Conservation (phyloP, 805 yeast species). For the Spathaspora arborariae region DNA sequence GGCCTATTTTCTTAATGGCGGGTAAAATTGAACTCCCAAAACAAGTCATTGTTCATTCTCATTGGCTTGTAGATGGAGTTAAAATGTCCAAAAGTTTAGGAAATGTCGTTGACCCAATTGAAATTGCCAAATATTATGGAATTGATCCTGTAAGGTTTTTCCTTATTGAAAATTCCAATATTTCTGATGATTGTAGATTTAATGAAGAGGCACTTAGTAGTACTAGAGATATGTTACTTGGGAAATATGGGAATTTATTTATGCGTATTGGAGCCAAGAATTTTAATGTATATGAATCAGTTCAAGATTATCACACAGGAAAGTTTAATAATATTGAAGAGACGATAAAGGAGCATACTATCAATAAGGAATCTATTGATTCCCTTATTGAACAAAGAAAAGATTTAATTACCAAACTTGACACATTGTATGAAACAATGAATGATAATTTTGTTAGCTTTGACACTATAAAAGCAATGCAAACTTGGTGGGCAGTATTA, state of each 20-base stretch:
- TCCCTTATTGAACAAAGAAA: conserved; percentile 13
- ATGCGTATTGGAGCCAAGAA: conserved; percentile 70
- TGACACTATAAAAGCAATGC: conserved; percentile 54
- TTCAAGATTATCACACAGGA: conserved; percentile 19
- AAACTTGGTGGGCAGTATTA: conserved; percentile 55
- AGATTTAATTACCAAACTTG: conserved; percentile 27
- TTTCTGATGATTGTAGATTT: conserved; percentile 79
- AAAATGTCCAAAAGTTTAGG: conserved; percentile 95
- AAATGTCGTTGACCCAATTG: conserved; percentile 88
- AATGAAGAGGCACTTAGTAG: conserved; percentile 50
- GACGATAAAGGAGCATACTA: conserved; percentile 12
- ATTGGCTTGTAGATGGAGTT: conserved; percentile 85
- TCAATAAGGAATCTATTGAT: conserved; percentile 9
- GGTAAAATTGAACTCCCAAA: conserved; percentile 69
- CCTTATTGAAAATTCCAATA: conserved; percentile 68
- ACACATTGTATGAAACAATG: conserved; percentile 36
- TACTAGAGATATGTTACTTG: conserved; percentile 64
- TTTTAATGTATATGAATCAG: conserved; percentile 54
- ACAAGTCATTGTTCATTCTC: conserved; percentile 84
- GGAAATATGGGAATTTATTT: conserved; percentile 78
- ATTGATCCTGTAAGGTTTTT: conserved; percentile 72
- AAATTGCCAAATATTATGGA: conserved; percentile 60
- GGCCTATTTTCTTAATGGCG: conserved; percentile 92
- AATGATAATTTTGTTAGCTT: conserved; percentile 40
- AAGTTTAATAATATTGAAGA: conserved; percentile 20